Evolutionary conservation across 345 rosid genomes (phyloP), one percentile per base, ranked within the genome.

Genomic region (Camelina sativa): DNA sequence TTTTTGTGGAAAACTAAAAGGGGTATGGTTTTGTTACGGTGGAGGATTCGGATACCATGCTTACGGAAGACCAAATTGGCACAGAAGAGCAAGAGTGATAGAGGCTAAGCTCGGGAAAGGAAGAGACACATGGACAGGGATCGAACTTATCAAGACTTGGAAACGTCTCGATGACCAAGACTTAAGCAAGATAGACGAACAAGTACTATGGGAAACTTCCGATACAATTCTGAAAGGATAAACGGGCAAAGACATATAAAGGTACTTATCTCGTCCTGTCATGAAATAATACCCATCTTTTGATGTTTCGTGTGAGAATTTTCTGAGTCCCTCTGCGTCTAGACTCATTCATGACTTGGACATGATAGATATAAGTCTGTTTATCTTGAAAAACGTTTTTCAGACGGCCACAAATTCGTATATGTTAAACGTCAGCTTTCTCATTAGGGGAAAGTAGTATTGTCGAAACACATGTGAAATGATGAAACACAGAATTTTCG

Each of bases 41-140:
- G 97, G 98, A 79, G 98, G 98, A 40, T 86, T 87, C 68, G 98
- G 97, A 73, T 93, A 93, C 80, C 98, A 91, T 25, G 98, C 85
- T 11, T 93, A 91, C 62, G 98, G 97, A 52, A 88, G 59, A 57
- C 82, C 84, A 4, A 88, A 91, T 25, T 91, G 89, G 94, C 74
- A 80, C 2, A 82, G 98, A 72, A 86, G 98, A 84, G 94, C 73
- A 11, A 89, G 96, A 79, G 80, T 91, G 48, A 82, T 93, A 48
- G 65, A 77, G 74, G 91, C 87, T 9, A 88, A 91, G 76, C 96
- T 91, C 3, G 80, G 79, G 67, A 85, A 80, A 81, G 79, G 81
- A 30, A 65, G 46, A 81, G 77, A 52, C 82, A 92, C 84, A 20
- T 91, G 98, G 97, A 72, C 43, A 54, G 87, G 85, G 66, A 88